A percentile compares a stretch with the other conserved stretches of the same genome.
Evolutionary conservation across 768 basidiomycete species (phyloP).

Genomic region (Podaxis sp.): DNA sequence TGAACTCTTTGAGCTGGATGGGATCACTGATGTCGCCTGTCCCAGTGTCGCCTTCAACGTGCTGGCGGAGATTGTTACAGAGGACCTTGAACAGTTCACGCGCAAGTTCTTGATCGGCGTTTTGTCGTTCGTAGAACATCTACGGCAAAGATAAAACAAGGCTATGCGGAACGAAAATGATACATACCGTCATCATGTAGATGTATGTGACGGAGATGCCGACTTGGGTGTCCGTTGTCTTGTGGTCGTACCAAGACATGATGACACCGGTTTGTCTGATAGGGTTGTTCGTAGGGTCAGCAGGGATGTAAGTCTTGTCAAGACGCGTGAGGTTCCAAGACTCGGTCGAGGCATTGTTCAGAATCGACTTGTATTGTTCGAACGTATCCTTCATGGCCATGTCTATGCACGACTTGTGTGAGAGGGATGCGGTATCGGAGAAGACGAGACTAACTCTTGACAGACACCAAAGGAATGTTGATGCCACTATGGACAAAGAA

Average conservation of each 20-base stretch:
- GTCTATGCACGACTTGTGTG: too few relatives aligned
- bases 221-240: neutral
- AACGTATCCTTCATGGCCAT: neutral
- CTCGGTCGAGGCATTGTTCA: neutral
- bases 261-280: neutral
- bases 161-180: neutral
- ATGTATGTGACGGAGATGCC: neutral
- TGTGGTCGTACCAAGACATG: neutral
- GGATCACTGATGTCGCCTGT: neutral
- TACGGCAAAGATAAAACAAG: neutral
- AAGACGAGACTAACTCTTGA: neutral
- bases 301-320: neutral
- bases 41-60: neutral
- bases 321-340: neutral
- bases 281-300: neutral
- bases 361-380: neutral
- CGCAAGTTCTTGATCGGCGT: neutral
- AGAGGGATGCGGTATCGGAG: neutral
- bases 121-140: neutral
- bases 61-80: neutral
- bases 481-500: neutral
- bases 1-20: neutral
- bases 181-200: neutral
- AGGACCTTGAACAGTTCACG: neutral
- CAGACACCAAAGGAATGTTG: neutral